Evolutionary conservation across 495 filamentous ascomycete species (phyloP), one percentile per base, ranked within the genome.

Genomic region (Cudoniella acicularis): DNA sequence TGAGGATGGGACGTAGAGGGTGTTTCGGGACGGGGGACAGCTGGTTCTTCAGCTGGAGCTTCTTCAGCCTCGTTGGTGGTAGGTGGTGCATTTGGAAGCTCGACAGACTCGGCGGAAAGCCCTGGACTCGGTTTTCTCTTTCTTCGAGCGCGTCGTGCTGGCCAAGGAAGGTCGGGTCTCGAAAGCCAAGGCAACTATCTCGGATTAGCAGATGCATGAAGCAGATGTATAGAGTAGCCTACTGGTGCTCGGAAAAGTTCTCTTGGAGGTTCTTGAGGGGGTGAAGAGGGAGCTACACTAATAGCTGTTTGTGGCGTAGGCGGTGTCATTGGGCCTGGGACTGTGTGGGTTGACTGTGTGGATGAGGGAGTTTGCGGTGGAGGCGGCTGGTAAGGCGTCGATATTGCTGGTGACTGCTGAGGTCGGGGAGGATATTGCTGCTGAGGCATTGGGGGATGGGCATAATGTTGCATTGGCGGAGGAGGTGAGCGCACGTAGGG

Each of bases 171-270:
- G 21, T 87, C 84, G 2, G 86, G 83, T 27, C 79, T 77, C 23
- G 91, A 96, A n/a, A 86, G 76, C 91, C 91, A 96, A 10, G 92
- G 92, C 2, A 96, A 74, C 84, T 90, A 64, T 9, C 22, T 59
- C 8, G 20, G 30, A 52, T 67, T 54, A 67, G 61, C 40, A 56
- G n/a, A 6, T 36, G 11, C 45, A 27, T 24, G 23, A 18, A 27
- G 16, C 8, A 43, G 17, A 43, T 40, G 6, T n/a, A 9, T 18
- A 52, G 56, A 30, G 3, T 40, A 24, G 79, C 86, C 79, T 78
- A 90, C 87, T 18, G 85, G 84, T 64, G 86, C 79, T 65, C 75
- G 77, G 67, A 86, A 92, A 0, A 81, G 80, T 26, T 60, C 52
- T 24, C 26, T 62, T 17, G 57, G 52, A 8, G 41, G 21, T 46